Evolutionary conservation across 345 rosid species (phyloP).

Genomic region (Pistacia atlantica): DNA sequence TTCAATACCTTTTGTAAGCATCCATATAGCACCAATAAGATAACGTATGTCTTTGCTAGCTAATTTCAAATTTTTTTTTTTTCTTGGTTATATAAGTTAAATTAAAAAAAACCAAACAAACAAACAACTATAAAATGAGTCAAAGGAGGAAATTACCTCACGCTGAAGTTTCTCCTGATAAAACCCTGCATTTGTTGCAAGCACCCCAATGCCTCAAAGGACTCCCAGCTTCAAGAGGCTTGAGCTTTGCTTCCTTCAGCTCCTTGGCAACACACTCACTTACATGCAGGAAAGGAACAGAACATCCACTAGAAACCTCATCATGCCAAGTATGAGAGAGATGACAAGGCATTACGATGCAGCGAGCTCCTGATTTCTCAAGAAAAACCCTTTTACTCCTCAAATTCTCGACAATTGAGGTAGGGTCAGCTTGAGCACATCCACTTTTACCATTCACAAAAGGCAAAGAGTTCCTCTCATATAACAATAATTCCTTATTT

Average conservation of each 20-base stretch:
- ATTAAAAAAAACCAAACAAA: neutral
- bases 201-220: slow-evolving; percentile 49
- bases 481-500: slow-evolving; percentile 49
- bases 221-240: slow-evolving; percentile 58
- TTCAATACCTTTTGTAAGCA: too few relatives aligned
- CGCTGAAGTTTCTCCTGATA: slow-evolving; percentile 51
- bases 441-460: slow-evolving; percentile 37
- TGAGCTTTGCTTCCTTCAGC: slow-evolving; percentile 51
- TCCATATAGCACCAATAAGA: too few relatives aligned
- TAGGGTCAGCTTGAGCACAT: slow-evolving; percentile 31
- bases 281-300: slow-evolving; percentile 44
- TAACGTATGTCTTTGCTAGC: too few relatives aligned
- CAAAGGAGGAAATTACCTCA: slow-evolving; percentile 35
- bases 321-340: slow-evolving; percentile 52
- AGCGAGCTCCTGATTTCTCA: slow-evolving; percentile 52
- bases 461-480: slow-evolving; percentile 50
- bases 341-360: slow-evolving; percentile 57
- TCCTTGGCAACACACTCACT: slow-evolving; percentile 58
- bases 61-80: too few relatives aligned
- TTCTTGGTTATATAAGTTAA: too few relatives aligned
- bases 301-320: slow-evolving; percentile 36
- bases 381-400: slow-evolving; percentile 37
- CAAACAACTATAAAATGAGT: neutral
- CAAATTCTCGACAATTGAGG: slow-evolving; percentile 38
- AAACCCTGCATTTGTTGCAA: slow-evolving; percentile 43